Evolutionary conservation across 768 basidiomycete species (phyloP).

Genomic region (Amanita subjunquillea): DNA sequence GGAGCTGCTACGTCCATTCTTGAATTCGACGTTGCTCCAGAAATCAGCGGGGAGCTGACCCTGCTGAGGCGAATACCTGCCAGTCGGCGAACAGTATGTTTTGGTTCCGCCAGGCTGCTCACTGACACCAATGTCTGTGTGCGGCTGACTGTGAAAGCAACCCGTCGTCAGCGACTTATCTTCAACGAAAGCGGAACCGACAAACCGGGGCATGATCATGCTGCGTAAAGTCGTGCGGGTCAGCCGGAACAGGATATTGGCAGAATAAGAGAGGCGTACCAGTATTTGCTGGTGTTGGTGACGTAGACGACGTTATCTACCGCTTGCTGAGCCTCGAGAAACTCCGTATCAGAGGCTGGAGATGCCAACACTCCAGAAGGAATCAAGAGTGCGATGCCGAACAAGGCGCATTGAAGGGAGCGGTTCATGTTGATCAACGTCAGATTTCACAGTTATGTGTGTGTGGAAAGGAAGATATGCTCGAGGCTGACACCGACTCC

Average conservation of each 20-base stretch:
- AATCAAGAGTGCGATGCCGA: background rate
- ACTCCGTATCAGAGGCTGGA: background rate
- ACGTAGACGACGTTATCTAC: slow-evolving; percentile 43
- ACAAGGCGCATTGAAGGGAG: background rate
- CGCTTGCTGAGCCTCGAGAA: slow-evolving; percentile 18
- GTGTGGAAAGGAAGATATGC: too few relatives aligned
- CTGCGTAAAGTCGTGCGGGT: slow-evolving; percentile 11
- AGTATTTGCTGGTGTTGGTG: slow-evolving; percentile 29
- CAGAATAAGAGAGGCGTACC: slow-evolving; percentile 23
- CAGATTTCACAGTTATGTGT: background rate
- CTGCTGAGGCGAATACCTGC: slow-evolving; percentile 27
- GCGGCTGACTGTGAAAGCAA: slow-evolving; percentile 20
- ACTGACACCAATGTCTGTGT: slow-evolving; percentile 47
- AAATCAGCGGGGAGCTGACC: slow-evolving; percentile 36
- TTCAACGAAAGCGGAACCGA: background rate
- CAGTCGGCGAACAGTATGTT: slow-evolving; percentile 40
- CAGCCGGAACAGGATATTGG: background rate
- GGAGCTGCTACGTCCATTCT: slow-evolving; percentile 27
- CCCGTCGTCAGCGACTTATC: background rate
- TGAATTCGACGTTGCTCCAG: slow-evolving; percentile 40
- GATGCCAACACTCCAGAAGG: background rate
- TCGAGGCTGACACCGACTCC: background rate
- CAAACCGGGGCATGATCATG: slow-evolving; percentile 38
- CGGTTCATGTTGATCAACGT: background rate
- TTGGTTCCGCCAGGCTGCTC: slow-evolving; percentile 46